Conservation (phyloP, 768 basidiomycete genomes). For the Macrolepiota fuliginosa region DNA sequence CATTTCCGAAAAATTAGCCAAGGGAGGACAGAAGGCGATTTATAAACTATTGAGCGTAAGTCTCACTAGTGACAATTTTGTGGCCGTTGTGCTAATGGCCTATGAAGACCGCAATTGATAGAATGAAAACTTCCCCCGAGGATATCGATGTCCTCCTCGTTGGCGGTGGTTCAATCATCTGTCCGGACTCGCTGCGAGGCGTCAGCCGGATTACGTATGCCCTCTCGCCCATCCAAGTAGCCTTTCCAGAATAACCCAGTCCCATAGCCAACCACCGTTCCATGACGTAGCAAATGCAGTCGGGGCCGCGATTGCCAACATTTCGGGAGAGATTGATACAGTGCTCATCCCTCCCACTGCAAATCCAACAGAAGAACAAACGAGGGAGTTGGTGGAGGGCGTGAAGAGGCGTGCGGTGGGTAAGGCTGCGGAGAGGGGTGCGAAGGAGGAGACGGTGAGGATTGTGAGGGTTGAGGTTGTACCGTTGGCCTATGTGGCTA, state of each 20-base stretch:
- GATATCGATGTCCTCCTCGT: slow-evolving; percentile 60
- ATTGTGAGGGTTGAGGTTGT: slow-evolving; percentile 57
- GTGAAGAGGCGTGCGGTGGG: slow-evolving; percentile 39
- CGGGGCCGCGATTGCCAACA: slow-evolving; percentile 46
- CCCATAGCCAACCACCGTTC: slow-evolving; percentile 26
- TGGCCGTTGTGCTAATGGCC: slow-evolving; percentile 19
- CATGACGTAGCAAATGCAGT: slow-evolving; percentile 61
- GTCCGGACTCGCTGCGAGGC: slow-evolving; percentile 48
- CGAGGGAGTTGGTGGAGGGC: slow-evolving; percentile 20
- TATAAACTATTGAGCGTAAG: slow-evolving; percentile 26
- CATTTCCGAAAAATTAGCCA: slow-evolving; percentile 15
- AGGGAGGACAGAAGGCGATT: slow-evolving; percentile 16
- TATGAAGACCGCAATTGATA: slow-evolving; percentile 48
- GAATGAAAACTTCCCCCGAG: slow-evolving; percentile 62
- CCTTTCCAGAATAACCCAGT: not conserved
- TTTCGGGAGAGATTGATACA: slow-evolving; percentile 44
- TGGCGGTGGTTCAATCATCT: slow-evolving; percentile 63
- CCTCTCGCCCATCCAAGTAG: not conserved
- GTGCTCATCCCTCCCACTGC: slow-evolving; percentile 37
- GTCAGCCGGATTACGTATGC: slow-evolving; percentile 38
- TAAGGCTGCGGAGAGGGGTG: slow-evolving; percentile 44
- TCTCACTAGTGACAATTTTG: not conserved
- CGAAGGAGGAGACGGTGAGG: slow-evolving; percentile 37
- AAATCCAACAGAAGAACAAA: slow-evolving; percentile 26
- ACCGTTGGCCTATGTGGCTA: slow-evolving; percentile 47